Evolutionary conservation across 129 eudicot genomes (phyloP).

Genomic region (Tagetes erecta): DNA sequence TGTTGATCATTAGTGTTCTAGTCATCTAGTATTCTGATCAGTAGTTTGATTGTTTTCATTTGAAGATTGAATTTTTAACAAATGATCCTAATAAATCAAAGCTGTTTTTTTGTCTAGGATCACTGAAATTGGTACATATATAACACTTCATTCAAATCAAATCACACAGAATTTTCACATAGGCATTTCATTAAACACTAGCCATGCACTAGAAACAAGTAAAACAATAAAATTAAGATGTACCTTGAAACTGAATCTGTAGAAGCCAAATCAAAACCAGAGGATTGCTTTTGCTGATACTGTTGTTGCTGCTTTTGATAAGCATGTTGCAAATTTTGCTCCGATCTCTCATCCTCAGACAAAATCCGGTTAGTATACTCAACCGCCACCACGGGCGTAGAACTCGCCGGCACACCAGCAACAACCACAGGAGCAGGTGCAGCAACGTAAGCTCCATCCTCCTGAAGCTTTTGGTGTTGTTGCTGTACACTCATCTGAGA

Average conservation of each 20-base stretch:
- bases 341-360: conserved; percentile 76
- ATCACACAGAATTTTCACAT: no score
- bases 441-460: conserved; percentile 42
- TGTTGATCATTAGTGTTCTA: no score
- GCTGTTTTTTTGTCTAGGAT: no score
- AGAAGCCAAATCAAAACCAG: conserved; percentile 55
- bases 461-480: conserved; percentile 38
- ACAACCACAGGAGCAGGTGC: conserved; percentile 43
- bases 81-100: no score
- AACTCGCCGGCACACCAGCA: conserved; percentile 32
- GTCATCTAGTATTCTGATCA: no score
- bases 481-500: conserved; percentile 51
- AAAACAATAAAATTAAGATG: background rate
- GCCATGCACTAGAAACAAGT: background rate
- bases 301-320: conserved; percentile 35
- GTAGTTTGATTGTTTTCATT: no score
- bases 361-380: conserved; percentile 35
- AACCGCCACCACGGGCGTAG: conserved; percentile 34
- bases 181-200: no score
- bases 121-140: no score
- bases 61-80: no score
- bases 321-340: conserved; percentile 39
- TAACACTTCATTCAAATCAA: no score
- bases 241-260: conserved; percentile 83
- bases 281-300: conserved; percentile 43